A percentile compares a stretch with the other conserved stretches of the same genome.
Conservation (phyloP, 805 yeast genomes). For the Ogataea paradorogensis region DNA sequence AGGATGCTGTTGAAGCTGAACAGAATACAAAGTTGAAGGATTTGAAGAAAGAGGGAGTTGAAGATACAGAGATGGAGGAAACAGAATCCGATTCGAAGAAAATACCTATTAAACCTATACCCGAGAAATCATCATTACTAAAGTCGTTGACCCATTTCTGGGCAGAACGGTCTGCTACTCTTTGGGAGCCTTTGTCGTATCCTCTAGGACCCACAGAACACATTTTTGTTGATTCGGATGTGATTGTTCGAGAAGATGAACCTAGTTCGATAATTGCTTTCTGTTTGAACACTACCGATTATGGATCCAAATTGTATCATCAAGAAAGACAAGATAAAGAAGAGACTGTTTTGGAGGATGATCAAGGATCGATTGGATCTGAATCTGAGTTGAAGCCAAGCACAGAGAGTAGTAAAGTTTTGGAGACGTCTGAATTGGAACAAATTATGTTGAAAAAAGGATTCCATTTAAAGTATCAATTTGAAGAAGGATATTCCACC, state of each 20-base stretch:
- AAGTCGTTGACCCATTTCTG: slow-evolving; percentile 86
- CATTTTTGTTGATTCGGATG: slow-evolving; percentile 89
- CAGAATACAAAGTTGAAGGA: slow-evolving; percentile 22
- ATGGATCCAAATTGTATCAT: slow-evolving; percentile 42
- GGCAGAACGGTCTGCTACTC: slow-evolving; percentile 95
- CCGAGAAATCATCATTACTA: slow-evolving; percentile 75
- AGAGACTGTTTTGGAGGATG: slow-evolving; percentile 18
- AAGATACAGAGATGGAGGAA: not conserved
- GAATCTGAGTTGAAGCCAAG: slow-evolving; percentile 1
- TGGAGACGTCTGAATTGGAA: slow-evolving; percentile 46
- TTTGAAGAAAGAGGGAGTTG: slow-evolving; percentile 6
- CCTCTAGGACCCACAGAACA: slow-evolving; percentile 83
- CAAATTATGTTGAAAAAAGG: slow-evolving; percentile 75
- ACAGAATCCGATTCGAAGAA: slow-evolving; percentile 7
- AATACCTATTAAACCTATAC: slow-evolving; percentile 25
- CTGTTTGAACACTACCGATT: slow-evolving; percentile 83
- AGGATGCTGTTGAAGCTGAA: slow-evolving; percentile 73
- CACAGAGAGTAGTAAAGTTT: slow-evolving; percentile 10
- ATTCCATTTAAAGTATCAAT: slow-evolving; percentile 88
- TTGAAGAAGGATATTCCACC: slow-evolving; percentile 77
- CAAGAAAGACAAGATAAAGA: slow-evolving; percentile 32
- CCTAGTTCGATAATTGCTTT: slow-evolving; percentile 94
- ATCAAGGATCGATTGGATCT: slow-evolving; percentile 10
- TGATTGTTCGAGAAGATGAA: slow-evolving; percentile 92
- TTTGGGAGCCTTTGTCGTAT: slow-evolving; percentile 90